Evolutionary conservation across 768 basidiomycete species (phyloP).

Genomic region (Chiua virens): DNA sequence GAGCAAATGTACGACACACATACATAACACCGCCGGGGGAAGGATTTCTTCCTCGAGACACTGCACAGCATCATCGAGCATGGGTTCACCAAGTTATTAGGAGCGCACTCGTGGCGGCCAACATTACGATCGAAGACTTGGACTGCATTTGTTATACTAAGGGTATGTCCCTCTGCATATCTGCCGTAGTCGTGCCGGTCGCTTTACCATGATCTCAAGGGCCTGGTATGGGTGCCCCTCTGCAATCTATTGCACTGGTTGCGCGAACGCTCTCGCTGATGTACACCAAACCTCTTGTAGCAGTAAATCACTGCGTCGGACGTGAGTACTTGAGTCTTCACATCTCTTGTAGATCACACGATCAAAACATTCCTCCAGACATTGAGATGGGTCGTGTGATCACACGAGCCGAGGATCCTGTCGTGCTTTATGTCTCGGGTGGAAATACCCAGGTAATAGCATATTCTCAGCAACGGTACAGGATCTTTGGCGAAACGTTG

Average conservation of each 20-base stretch:
- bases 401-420: conserved; percentile 91
- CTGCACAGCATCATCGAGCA: conserved; percentile 92
- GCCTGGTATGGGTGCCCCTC: conserved; percentile 98
- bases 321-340: conserved; percentile 69
- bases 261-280: conserved; percentile 88
- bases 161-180: conserved; percentile 50
- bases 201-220: conserved; percentile 46
- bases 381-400: conserved; percentile 98
- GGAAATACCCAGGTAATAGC: conserved; percentile 99
- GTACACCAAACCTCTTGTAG: conserved; percentile 88
- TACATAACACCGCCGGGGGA: conserved; percentile 98
- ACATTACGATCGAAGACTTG: conserved; percentile 69
- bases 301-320: conserved; percentile 99
- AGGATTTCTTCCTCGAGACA: conserved; percentile 95
- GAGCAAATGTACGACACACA: conserved; percentile 96
- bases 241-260: conserved; percentile 92
- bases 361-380: conserved; percentile 48
- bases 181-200: not conserved
- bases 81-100: conserved; percentile 86
- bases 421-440: conserved; percentile 97
- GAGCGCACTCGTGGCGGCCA: conserved; percentile 68
- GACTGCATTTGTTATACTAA: conserved; percentile 98
- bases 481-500: conserved; percentile 98
- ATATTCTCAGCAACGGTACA: conserved; percentile 94
- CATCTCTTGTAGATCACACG: not conserved